These are phyloP conservation scores for Apostasia shenzhenica DNA, from an alignment of 106 monocot species.

Conservation along the genomic window DNA sequence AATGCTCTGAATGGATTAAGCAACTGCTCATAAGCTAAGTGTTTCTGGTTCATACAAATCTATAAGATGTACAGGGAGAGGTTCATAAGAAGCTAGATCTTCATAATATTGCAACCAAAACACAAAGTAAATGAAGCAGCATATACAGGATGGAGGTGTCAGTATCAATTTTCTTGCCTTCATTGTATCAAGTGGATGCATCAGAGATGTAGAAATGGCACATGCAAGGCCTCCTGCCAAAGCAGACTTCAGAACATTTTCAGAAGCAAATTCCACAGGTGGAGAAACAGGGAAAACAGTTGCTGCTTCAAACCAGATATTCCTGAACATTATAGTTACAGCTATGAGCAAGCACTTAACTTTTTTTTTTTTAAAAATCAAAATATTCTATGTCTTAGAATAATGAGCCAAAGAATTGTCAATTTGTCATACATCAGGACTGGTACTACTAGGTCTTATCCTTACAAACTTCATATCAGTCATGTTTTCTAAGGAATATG, in stretches of 20 bases:
- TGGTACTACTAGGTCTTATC: no score
- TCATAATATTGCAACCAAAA: neutral
- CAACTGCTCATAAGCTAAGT: no score
- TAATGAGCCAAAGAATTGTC: no score
- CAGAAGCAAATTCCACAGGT: constrained; percentile 49
- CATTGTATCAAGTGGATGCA: constrained; percentile 85
- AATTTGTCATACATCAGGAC: no score
- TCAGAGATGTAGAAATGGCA: constrained; percentile 76
- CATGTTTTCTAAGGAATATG: no score
- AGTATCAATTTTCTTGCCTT: constrained; percentile 33
- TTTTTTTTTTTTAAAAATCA: no score
- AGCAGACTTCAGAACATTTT: constrained; percentile 78
- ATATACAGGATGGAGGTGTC: neutral
- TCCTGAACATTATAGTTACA: constrained; percentile 25
- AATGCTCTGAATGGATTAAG: no score
- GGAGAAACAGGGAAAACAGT: constrained; percentile 49
- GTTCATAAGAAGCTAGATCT: neutral
- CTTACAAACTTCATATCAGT: no score
- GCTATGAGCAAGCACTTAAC: neutral
- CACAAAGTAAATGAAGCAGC: neutral
- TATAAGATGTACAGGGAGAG: no score
- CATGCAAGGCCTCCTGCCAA: constrained; percentile 87
- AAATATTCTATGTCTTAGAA: no score
- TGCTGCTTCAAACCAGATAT: constrained; percentile 62
- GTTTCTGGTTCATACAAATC: no score